These are phyloP conservation scores for Haplographium delicatum DNA, from an alignment of 495 filamentous ascomycete genomes.

Conservation along the genomic window DNA sequence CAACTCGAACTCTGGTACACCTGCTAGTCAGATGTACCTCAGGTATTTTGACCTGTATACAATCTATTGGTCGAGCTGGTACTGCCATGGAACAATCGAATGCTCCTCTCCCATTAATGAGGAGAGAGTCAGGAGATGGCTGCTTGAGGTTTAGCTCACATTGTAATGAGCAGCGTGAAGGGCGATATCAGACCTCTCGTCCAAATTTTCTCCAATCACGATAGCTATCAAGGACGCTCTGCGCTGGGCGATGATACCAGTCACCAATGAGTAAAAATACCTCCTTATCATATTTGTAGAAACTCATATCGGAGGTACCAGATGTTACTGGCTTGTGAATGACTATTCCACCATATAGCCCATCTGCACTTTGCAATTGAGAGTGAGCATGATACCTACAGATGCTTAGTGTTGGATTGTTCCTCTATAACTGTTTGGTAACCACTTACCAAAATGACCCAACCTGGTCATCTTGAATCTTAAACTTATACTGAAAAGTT, in stretches of 20 bases:
- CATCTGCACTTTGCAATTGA: slow-evolving; percentile 12
- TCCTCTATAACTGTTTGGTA: neutral
- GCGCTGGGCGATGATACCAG: slow-evolving; percentile 40
- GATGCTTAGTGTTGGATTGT: neutral
- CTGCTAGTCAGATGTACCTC: neutral
- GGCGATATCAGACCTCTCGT: slow-evolving; percentile 7
- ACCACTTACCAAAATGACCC: slow-evolving; percentile 18
- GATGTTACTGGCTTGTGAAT: slow-evolving; percentile 7
- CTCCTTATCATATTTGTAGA: slow-evolving; percentile 31
- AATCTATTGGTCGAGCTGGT: slow-evolving; percentile 38
- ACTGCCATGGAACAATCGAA: slow-evolving; percentile 44
- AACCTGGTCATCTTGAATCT: slow-evolving; percentile 2
- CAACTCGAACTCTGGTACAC: slow-evolving; percentile 14
- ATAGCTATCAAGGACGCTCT: slow-evolving; percentile 40
- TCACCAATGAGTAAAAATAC: slow-evolving; percentile 42
- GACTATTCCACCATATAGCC: slow-evolving; percentile 13
- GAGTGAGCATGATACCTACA: slow-evolving; percentile 15
- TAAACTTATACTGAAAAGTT: slow-evolving; percentile 11
- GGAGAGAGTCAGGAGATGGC: slow-evolving; percentile 44
- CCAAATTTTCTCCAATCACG: slow-evolving; percentile 36
- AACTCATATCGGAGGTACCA: neutral
- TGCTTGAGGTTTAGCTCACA: neutral
- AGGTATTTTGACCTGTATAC: slow-evolving; percentile 8
- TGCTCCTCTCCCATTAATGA: slow-evolving; percentile 42
- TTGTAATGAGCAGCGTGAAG: neutral